Base-by-base conservation (phyloP, 495 filamentous ascomycete species). In the Trichoderma orchidacearum region DNA sequence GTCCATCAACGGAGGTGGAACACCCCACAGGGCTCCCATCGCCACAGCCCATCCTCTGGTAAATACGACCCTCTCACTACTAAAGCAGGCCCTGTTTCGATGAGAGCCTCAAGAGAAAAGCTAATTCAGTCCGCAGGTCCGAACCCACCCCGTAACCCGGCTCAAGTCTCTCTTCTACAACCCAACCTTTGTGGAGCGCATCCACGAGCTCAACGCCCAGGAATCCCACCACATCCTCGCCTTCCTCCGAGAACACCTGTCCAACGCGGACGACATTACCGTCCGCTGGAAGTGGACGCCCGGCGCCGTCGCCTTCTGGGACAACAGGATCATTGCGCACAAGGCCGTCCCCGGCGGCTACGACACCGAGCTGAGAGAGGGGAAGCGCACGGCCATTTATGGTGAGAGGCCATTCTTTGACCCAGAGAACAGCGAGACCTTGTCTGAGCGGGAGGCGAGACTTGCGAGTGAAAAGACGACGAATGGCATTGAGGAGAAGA, bases 111-210 rank as follows among this genome's bases (percentile, higher is more conserved):
- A n/a, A n/a, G n/a, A n/a, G n/a, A n/a, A n/a, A n/a, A n/a, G n/a
- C n/a, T n/a, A n/a, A n/a, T n/a, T n/a, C n/a, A n/a, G n/a, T n/a
- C n/a, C n/a, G n/a, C n/a, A n/a, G n/a, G n/a, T 89, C 31, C 75
- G 85, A 3, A 79, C 84, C 15, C 78, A 90, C 56, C 85, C 85
- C 3, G 70, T 70, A 48, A 88, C 85, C 0, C 85, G 85, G 35
- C 80, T 84, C 73, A 89, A 88, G 64, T 83, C 83, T 25, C 73
- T 89, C 7, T 90, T 86, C 63, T 73, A 86, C 63, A 88, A 87
- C 63, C 84, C 84, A 2, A 84, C 86, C 29, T 90, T 90, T 65
- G 81, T 87, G 54, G 87, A 80, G 56, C 76, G 78, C 53, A 84
- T 89, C 52, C 71, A 85, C 27, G 86, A 86, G 0, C 65, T 89